Evolutionary conservation across 2,329 filamentous ascomycete species (phyloP).

Genomic region (Neonectria punicea): DNA sequence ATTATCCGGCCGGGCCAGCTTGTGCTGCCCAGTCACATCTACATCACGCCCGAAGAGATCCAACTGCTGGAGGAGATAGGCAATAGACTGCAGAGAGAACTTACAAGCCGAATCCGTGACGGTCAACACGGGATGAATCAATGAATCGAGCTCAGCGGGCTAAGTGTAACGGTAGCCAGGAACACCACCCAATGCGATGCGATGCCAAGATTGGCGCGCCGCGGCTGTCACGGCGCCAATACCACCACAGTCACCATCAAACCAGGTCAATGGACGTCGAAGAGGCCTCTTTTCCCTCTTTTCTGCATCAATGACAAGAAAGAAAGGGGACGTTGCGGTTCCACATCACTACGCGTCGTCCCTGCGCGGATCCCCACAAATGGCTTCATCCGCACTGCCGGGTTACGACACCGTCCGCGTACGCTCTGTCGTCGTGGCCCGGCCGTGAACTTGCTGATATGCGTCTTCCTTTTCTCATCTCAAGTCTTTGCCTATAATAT

Average conservation of each 20-base stretch:
- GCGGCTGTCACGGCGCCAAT: neutral
- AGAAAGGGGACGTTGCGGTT: conserved; percentile 10
- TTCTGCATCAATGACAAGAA: neutral
- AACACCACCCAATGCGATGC: neutral
- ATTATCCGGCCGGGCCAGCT: conserved; percentile 50
- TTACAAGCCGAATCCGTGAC: neutral
- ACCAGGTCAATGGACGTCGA: conserved; percentile 4
- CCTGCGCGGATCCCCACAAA: conserved; percentile 13
- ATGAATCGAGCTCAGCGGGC: neutral
- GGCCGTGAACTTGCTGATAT: neutral
- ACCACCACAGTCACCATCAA: neutral
- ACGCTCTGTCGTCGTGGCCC: neutral
- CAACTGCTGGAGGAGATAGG: conserved; percentile 50
- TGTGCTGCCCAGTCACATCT: conserved; percentile 49
- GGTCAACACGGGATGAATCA: neutral
- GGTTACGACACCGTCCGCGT: conserved; percentile 18
- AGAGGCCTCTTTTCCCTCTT: neutral
- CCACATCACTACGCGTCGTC: conserved; percentile 11
- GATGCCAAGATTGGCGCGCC: conserved; percentile 2
- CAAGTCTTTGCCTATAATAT: neutral
- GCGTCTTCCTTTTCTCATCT: neutral
- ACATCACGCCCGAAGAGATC: conserved; percentile 51
- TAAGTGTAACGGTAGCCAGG: neutral
- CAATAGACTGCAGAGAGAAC: conserved; percentile 43
- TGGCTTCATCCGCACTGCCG: conserved; percentile 21